Conservation (phyloP, 306 rosid genomes). For the Argentina anserina region DNA sequence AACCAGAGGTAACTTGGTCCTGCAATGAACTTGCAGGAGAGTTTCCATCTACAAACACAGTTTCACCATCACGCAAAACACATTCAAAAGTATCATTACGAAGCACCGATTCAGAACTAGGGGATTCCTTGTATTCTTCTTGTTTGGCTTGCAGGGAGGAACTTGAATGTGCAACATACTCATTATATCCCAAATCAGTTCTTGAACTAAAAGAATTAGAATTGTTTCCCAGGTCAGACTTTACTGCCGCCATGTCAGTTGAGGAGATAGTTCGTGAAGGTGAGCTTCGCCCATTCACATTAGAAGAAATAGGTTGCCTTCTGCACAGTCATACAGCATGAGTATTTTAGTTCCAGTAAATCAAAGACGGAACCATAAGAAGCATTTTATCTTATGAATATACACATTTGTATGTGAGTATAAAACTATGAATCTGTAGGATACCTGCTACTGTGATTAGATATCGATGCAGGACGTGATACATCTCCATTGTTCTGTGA, state of each 20-base stretch:
- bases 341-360: conserved; percentile 29
- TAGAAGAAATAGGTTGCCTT: conserved; percentile 29
- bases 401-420: no score
- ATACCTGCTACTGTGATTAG: conserved; percentile 67
- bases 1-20: conserved; percentile 52
- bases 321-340: conserved; percentile 45
- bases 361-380: conserved; percentile 5
- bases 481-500: conserved; percentile 49
- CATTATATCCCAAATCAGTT: conserved; percentile 59
- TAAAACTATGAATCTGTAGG: conserved; percentile 8
- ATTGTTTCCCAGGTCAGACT: conserved; percentile 38
- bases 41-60: conserved; percentile 40
- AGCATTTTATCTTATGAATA: background rate
- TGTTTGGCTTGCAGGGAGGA: conserved; percentile 44
- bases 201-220: conserved; percentile 69
- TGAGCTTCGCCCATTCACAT: conserved; percentile 27
- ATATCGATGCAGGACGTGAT: conserved; percentile 48
- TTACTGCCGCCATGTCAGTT: conserved; percentile 21
- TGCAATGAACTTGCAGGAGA: conserved; percentile 44
- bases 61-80: conserved; percentile 33
- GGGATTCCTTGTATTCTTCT: conserved; percentile 47
- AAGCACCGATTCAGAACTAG: conserved; percentile 41
- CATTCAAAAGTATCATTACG: conserved; percentile 40
- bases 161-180: conserved; percentile 60
- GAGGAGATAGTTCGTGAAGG: conserved; percentile 40